phyloP scores from a whole-genome alignment of 2,329 filamentous ascomycete genomes.

The Aureobasidium zeae region DNA sequence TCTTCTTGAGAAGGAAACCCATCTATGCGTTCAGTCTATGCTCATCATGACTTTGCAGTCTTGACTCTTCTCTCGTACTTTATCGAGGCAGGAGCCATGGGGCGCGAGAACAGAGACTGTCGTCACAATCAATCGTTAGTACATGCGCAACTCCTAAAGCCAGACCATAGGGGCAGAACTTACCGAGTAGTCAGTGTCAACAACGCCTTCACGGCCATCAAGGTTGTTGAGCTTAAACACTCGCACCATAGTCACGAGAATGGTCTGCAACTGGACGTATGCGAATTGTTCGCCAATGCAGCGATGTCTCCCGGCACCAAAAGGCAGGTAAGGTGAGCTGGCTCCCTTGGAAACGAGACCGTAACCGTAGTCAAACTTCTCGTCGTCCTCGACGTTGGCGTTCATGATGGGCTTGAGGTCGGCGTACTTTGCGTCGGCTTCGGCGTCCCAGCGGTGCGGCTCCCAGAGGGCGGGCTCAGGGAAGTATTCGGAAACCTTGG shows the following conservation, averaged over 20 bases:
- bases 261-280: conserved; percentile 82
- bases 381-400: conserved; percentile 41
- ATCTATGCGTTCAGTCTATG: too few species aligned
- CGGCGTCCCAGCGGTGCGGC: conserved; percentile 78
- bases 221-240: conserved; percentile 71
- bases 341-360: conserved; percentile 87
- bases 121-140: neutral
- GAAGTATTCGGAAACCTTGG: conserved; percentile 64
- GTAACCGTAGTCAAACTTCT: conserved; percentile 87
- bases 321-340: conserved; percentile 82
- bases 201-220: conserved; percentile 59
- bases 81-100: conserved; percentile 45
- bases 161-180: neutral
- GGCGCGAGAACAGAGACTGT: conserved; percentile 37
- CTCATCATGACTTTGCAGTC: too few species aligned
- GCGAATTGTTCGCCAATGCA: conserved; percentile 98
- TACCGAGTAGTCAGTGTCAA: conserved; percentile 57
- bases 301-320: conserved; percentile 83
- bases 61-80: conserved; percentile 60
- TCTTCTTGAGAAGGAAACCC: too few species aligned
- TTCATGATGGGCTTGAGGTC: conserved; percentile 24
- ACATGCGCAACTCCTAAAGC: too few species aligned
- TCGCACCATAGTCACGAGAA: conserved; percentile 66
- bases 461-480: conserved; percentile 76
- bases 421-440: conserved; percentile 33